Evolutionary conservation across 164 flowering plant species (phyloP).

Genomic region (Vitis amurensis): DNA sequence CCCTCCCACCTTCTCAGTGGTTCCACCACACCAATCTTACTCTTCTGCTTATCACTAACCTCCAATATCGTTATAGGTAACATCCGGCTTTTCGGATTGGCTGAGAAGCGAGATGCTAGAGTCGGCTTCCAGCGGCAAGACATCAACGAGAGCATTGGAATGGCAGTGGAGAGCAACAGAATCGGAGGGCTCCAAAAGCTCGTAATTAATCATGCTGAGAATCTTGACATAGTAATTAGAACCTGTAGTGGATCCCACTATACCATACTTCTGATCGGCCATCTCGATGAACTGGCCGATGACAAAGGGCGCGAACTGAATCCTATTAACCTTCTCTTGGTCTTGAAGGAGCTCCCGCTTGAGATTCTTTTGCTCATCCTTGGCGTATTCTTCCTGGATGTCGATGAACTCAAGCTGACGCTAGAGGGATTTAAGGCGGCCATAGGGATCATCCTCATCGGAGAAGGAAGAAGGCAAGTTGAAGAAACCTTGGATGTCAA

Average conservation of each 20-base stretch:
- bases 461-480: constrained; percentile 11
- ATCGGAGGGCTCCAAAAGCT: constrained; percentile 83
- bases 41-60: too few relatives aligned
- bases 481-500: constrained; percentile 17
- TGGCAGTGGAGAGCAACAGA: constrained; percentile 91
- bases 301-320: constrained; percentile 92
- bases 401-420: constrained; percentile 92
- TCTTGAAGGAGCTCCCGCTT: constrained; percentile 84
- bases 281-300: constrained; percentile 97
- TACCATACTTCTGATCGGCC: constrained; percentile 92
- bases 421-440: constrained; percentile 65
- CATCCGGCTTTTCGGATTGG: constrained; percentile 97
- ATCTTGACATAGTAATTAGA: constrained; percentile 76
- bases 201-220: constrained; percentile 75
- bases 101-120: constrained; percentile 87
- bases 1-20: too few relatives aligned
- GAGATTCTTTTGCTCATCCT: constrained; percentile 90
- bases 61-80: constrained; percentile 52
- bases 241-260: constrained; percentile 93
- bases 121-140: constrained; percentile 93
- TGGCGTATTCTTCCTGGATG: constrained; percentile 91
- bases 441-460: constrained; percentile 83
- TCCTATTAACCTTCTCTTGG: constrained; percentile 95
- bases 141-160: constrained; percentile 92
- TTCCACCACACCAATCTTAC: too few relatives aligned